A percentile compares a stretch with the other conserved stretches of the same genome.
phyloP scores from a whole-genome alignment of 2,329 filamentous ascomycete species.

The Pseudocercospora eumusae region DNA sequence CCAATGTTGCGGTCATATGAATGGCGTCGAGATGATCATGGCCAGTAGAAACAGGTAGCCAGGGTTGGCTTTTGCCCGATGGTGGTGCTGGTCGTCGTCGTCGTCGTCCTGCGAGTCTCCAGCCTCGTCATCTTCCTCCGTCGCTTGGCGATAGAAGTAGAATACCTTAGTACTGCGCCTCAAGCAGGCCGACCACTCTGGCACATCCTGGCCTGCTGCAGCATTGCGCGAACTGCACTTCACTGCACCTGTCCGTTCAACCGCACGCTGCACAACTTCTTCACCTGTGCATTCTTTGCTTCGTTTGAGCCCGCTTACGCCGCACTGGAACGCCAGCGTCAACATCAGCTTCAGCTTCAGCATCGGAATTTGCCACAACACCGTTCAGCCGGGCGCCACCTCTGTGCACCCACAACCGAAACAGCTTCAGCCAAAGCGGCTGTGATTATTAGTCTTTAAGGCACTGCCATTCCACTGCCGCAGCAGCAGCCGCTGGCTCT shows the following conservation, averaged over 20 bases:
- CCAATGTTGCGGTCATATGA: not conserved
- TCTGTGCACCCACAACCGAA: slow-evolving; percentile 6
- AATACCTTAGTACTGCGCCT: slow-evolving; percentile 11
- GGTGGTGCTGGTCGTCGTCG: no score
- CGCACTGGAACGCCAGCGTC: not conserved
- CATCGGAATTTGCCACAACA: slow-evolving; percentile 10
- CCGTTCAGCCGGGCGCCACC: slow-evolving; percentile 10
- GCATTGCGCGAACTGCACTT: slow-evolving; percentile 6
- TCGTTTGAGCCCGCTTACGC: not conserved
- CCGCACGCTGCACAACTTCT: slow-evolving; percentile 1
- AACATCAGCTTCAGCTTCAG: not conserved
- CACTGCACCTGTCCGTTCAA: slow-evolving; percentile 12
- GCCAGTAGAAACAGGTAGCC: not conserved
- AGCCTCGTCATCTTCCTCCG: slow-evolving; percentile 5
- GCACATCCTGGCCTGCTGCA: slow-evolving; percentile 11
- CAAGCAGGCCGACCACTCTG: slow-evolving; percentile 10
- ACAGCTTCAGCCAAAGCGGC: slow-evolving; percentile 11
- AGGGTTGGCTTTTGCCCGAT: no score
- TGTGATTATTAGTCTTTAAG: slow-evolving; percentile 5
- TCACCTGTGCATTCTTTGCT: slow-evolving; percentile 4
- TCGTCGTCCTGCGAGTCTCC: not conserved
- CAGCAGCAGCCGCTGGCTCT: slow-evolving; percentile 7
- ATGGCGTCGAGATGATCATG: not conserved
- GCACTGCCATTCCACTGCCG: not conserved
- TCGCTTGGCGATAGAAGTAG: slow-evolving; percentile 2